Evolutionary conservation across 108 stramenopile genomes (phyloP).

Genomic region (Licmophora abbreviata): DNA sequence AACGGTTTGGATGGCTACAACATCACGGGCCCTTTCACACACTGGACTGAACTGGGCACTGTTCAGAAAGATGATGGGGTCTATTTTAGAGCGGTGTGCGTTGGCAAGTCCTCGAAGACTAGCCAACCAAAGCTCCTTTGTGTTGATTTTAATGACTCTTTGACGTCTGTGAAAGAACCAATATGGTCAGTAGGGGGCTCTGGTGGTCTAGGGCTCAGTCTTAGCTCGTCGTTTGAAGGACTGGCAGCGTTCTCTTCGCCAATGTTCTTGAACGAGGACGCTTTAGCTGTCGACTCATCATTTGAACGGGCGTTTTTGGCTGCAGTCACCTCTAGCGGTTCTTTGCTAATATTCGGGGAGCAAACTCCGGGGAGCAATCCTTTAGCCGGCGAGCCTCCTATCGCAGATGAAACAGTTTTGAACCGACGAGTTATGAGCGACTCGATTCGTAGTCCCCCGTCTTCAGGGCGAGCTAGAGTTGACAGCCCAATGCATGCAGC

Average conservation of each 20-base stretch:
- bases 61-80: constrained; percentile 20
- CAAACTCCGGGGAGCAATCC: constrained; percentile 10
- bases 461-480: constrained; percentile 3
- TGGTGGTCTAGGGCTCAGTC: constrained; percentile 29
- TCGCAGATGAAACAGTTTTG: not conserved
- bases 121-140: constrained; percentile 44
- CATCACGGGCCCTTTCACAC: constrained; percentile 48
- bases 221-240: constrained; percentile 43
- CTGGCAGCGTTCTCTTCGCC: constrained; percentile 44
- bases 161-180: constrained; percentile 39
- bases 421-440: not conserved
- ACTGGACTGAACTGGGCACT: constrained; percentile 59
- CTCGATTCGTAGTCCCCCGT: not conserved
- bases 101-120: constrained; percentile 33
- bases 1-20: constrained; percentile 19
- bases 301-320: constrained; percentile 47
- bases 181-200: constrained; percentile 28
- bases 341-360: constrained; percentile 53
- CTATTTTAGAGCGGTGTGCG: constrained; percentile 48
- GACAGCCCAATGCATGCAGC: constrained; percentile 6
- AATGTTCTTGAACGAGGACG: constrained; percentile 10
- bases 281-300: not conserved
- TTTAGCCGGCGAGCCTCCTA: not conserved
- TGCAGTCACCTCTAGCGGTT: constrained; percentile 42
- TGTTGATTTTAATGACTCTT: constrained; percentile 56